Conservation (phyloP, 2,329 filamentous ascomycete genomes). For the Paecilomyces niveus region DNA sequence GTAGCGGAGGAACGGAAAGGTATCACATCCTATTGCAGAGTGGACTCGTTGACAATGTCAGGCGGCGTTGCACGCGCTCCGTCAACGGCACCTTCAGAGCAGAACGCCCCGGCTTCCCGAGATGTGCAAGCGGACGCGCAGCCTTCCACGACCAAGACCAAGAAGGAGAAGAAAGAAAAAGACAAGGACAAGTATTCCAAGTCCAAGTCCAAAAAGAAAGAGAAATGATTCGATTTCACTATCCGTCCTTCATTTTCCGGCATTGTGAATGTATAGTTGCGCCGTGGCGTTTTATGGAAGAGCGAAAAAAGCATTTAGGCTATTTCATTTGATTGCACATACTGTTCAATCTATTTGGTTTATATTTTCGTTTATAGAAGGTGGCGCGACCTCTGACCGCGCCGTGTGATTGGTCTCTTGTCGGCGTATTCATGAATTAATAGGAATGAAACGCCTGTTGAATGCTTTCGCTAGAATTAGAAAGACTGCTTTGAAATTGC, state of each 20-base stretch:
- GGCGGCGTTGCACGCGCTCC: slow-evolving; percentile 14
- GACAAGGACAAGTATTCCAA: slow-evolving; percentile 12
- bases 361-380: not conserved
- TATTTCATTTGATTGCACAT: not conserved
- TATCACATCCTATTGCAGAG: slow-evolving; percentile 25
- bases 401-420: not conserved
- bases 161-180: slow-evolving; percentile 4
- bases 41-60: slow-evolving; percentile 12
- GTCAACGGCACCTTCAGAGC: slow-evolving; percentile 1
- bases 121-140: slow-evolving; percentile 4
- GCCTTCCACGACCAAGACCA: not conserved
- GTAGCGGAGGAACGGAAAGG: slow-evolving; percentile 46
- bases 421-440: not conserved
- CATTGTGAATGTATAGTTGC: not conserved
- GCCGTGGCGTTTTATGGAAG: not conserved
- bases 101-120: not conserved
- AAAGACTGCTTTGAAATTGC: too few relatives aligned
- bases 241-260: not conserved
- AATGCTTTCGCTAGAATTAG: too few relatives aligned
- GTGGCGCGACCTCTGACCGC: not conserved
- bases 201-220: slow-evolving; percentile 17
- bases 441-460: not conserved
- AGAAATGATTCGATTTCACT: slow-evolving; percentile 6
- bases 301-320: not conserved
- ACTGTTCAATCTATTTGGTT: not conserved